Percentiles rank a stretch among this genome's conserved stretches.
These are phyloP conservation scores for Gossypium raimondii DNA, from an alignment of 345 rosid genomes.

Conservation along the genomic window DNA sequence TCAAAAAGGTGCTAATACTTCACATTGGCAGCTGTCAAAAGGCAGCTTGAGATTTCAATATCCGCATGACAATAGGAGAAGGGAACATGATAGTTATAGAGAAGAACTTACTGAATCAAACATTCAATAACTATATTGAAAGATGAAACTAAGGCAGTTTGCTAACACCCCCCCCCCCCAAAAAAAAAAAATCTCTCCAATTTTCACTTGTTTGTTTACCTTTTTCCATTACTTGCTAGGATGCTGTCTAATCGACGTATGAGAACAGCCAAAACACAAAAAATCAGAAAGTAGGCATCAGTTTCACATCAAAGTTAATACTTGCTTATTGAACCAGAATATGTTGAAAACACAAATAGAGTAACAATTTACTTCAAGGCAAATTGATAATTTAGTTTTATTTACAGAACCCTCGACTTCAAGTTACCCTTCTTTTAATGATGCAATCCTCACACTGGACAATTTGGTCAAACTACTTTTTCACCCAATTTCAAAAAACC, in stretches of 20 bases:
- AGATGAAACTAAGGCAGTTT: not conserved
- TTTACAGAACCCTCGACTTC: too few species aligned
- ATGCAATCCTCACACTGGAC: not conserved
- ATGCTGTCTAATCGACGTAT: not conserved
- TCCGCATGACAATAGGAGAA: not conserved
- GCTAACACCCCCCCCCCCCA: not conserved
- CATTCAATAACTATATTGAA: not conserved
- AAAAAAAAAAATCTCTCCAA: too few species aligned
- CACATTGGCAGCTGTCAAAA: not conserved
- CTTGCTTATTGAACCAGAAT: not conserved
- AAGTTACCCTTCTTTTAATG: not conserved
- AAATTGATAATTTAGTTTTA: not conserved
- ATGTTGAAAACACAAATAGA: not conserved
- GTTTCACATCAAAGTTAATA: not conserved
- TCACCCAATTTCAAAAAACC: not conserved
- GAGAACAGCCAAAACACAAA: not conserved
- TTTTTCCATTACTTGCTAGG: not conserved
- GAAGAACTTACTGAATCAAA: not conserved
- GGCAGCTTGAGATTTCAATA: not conserved
- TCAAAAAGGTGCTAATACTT: not conserved
- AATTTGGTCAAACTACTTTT: constrained; percentile 4
- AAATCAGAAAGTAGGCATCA: not conserved
- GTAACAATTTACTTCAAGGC: not conserved
- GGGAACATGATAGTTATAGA: not conserved
- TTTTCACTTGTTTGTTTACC: too few species aligned